Evolutionary conservation across 2,329 filamentous ascomycete genomes (phyloP).

Genomic region (Fusarium goolgardi): DNA sequence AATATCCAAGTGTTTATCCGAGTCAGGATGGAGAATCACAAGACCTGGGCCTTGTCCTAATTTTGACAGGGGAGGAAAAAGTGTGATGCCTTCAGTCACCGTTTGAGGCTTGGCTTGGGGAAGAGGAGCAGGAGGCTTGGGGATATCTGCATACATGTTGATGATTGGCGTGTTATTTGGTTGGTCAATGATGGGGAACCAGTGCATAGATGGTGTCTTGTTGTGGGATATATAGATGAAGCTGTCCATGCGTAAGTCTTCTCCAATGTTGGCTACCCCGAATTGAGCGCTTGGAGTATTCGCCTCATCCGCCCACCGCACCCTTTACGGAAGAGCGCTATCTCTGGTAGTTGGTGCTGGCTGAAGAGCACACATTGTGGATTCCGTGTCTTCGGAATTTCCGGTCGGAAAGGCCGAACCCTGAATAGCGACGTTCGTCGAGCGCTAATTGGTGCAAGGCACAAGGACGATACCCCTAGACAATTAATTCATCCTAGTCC

Average conservation of each 20-base stretch:
- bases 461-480: fast-evolving
- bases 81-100: conserved; percentile 37
- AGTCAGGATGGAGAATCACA: conserved; percentile 45
- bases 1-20: conserved; percentile 21
- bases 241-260: not conserved
- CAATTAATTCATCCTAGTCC: not conserved
- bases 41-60: conserved; percentile 54
- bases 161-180: not conserved
- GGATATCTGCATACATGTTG: conserved; percentile 45
- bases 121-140: conserved; percentile 44
- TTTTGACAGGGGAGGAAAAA: conserved; percentile 52
- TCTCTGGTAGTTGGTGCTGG: not conserved
- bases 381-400: conserved; percentile 19
- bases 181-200: not conserved
- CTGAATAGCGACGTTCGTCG: not conserved
- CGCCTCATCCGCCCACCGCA: not conserved
- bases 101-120: conserved; percentile 37
- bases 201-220: not conserved
- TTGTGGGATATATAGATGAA: not conserved
- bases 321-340: fast-evolving
- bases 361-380: fast-evolving
- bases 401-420: conserved; percentile 27
- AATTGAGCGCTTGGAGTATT: not conserved
- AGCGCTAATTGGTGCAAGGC: not conserved
- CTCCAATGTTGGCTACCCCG: not conserved